These are phyloP conservation scores for Agrocybe chaxingu DNA, from an alignment of 768 basidiomycete species.

Conservation along the genomic window DNA sequence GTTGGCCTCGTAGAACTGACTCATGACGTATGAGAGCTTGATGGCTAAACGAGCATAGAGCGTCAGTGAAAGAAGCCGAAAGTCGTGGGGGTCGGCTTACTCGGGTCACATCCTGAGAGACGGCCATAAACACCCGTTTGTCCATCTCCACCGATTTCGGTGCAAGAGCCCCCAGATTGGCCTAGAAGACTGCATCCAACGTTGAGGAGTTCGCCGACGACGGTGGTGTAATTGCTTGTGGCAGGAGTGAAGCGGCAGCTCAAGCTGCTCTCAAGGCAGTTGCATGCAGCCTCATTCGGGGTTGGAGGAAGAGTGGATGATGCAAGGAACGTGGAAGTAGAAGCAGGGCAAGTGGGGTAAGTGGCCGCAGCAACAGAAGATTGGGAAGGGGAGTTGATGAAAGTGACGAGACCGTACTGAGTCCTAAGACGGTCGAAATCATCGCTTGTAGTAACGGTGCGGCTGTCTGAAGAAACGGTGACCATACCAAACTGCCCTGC, in stretches of 20 bases:
- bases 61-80: not conserved
- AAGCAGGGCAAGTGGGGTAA: constrained; percentile 64
- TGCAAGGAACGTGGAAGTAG: constrained; percentile 59
- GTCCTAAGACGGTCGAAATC: constrained; percentile 68
- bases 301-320: constrained; percentile 77
- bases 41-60: constrained; percentile 41
- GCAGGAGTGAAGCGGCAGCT: constrained; percentile 72
- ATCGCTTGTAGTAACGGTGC: constrained; percentile 59
- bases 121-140: constrained; percentile 71
- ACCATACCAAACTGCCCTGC: constrained; percentile 85
- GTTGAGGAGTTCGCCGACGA: constrained; percentile 61
- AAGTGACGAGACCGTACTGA: constrained; percentile 55
- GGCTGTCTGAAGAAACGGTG: constrained; percentile 63
- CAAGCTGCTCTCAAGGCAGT: constrained; percentile 65
- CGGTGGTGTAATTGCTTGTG: constrained; percentile 54
- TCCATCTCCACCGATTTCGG: constrained; percentile 71
- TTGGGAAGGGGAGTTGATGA: constrained; percentile 58
- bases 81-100: constrained; percentile 35
- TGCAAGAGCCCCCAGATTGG: constrained; percentile 56
- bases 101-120: constrained; percentile 76
- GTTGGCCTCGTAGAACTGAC: constrained; percentile 66
- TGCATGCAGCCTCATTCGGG: constrained; percentile 77
- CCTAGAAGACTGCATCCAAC: constrained; percentile 77
- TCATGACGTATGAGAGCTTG: constrained; percentile 83
- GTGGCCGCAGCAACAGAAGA: constrained; percentile 37